Percentiles rank a stretch among this genome's conserved stretches.
These are phyloP conservation scores for Aspergillus carlsbadensis DNA, from an alignment of 495 filamentous ascomycete species.

Conservation along the genomic window DNA sequence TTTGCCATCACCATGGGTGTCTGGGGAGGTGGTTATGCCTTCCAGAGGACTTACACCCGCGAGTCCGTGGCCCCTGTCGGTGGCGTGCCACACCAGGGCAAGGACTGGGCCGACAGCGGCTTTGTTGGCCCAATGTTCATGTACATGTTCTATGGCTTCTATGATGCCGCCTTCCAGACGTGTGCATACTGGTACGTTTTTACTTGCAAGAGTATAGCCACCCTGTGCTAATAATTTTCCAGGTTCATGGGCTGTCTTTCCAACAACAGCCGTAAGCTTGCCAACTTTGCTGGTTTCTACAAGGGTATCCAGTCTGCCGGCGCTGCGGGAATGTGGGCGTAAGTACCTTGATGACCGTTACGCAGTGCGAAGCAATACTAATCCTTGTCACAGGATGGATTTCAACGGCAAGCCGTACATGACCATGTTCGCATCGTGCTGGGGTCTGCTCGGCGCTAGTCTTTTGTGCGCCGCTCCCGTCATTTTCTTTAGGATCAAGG, in stretches of 20 bases:
- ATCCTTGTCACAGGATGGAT: slow-evolving; percentile 51
- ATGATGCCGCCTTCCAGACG: slow-evolving; percentile 84
- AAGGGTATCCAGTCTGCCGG: slow-evolving; percentile 97
- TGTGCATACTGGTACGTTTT: slow-evolving; percentile 77
- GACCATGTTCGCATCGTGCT: slow-evolving; percentile 62
- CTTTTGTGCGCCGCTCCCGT: slow-evolving; percentile 76
- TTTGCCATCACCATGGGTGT: slow-evolving; percentile 74
- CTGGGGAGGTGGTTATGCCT: slow-evolving; percentile 88
- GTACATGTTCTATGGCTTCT: slow-evolving; percentile 93
- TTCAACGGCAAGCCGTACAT: slow-evolving; percentile 61
- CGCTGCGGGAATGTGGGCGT: slow-evolving; percentile 80
- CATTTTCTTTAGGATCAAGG: slow-evolving; percentile 75
- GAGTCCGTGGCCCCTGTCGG: slow-evolving; percentile 30
- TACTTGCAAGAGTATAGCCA: neutral
- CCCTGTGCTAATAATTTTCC: slow-evolving; percentile 7
- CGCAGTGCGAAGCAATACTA: neutral
- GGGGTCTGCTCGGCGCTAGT: slow-evolving; percentile 69
- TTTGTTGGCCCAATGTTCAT: slow-evolving; percentile 85
- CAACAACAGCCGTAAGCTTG: slow-evolving; percentile 87
- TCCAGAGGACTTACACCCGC: slow-evolving; percentile 65
- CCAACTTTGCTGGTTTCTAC: slow-evolving; percentile 94
- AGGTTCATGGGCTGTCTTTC: slow-evolving; percentile 91
- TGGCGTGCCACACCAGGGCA: slow-evolving; percentile 24
- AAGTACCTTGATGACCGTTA: slow-evolving; percentile 21
- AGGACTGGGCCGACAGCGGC: slow-evolving; percentile 64